A percentile compares a stretch with the other conserved stretches of the same genome.
Evolutionary conservation across 2,329 filamentous ascomycete species (phyloP).

Genomic region (Pestalotiopsis sp.): DNA sequence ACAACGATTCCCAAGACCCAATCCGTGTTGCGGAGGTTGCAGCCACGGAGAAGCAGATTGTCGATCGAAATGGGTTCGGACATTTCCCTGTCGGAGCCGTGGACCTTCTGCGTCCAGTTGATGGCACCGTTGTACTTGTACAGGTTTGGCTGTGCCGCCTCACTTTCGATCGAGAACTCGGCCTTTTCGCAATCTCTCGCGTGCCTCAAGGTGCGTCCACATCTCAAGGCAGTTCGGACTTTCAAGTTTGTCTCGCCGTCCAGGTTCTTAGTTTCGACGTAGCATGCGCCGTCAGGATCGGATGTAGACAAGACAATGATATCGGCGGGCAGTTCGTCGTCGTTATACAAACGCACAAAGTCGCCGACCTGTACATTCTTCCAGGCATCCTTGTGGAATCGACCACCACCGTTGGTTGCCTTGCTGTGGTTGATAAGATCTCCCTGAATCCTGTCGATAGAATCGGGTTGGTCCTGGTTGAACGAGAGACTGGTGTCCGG

Average conservation of each 20-base stretch:
- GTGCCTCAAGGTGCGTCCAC: slow-evolving; percentile 80
- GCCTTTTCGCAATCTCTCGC: slow-evolving; percentile 90
- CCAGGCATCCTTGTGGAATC: slow-evolving; percentile 93
- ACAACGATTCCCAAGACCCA: slow-evolving; percentile 92
- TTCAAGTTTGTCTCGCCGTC: slow-evolving; percentile 98
- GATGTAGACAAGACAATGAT: slow-evolving; percentile 91
- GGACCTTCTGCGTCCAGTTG: slow-evolving; percentile 78
- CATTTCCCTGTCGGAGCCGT: slow-evolving; percentile 73
- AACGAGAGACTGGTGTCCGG: slow-evolving; percentile 36
- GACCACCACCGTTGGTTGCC: slow-evolving; percentile 68
- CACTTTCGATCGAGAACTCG: slow-evolving; percentile 87
- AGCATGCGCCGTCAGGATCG: slow-evolving; percentile 91
- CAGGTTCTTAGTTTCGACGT: slow-evolving; percentile 97
- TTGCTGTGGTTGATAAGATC: slow-evolving; percentile 74
- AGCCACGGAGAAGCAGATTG: slow-evolving; percentile 91
- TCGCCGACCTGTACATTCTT: slow-evolving; percentile 95
- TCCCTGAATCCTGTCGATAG: slow-evolving; percentile 50
- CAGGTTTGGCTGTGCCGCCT: slow-evolving; percentile 87
- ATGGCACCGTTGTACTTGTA: slow-evolving; percentile 94
- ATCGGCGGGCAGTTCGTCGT: slow-evolving; percentile 93
- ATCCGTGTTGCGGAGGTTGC: slow-evolving; percentile 91
- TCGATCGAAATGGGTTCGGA: slow-evolving; percentile 93
- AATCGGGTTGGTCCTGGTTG: slow-evolving; percentile 39
- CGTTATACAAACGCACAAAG: slow-evolving; percentile 94
- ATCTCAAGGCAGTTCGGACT: slow-evolving; percentile 87